phyloP scores from a whole-genome alignment of 176 grass and related monocot genomes.

The Hordeum marinum region DNA sequence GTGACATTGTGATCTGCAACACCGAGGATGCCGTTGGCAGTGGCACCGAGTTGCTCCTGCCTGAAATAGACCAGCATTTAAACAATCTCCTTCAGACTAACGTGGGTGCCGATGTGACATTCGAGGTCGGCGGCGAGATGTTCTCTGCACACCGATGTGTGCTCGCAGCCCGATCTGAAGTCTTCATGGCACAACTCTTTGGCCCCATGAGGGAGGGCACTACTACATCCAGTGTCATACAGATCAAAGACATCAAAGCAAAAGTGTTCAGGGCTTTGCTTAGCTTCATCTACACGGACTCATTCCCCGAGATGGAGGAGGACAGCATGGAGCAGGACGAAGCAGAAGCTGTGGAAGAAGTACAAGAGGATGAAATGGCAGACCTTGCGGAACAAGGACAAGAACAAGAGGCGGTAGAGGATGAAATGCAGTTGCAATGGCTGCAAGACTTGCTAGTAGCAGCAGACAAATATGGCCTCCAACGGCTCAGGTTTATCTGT shows the following conservation, averaged over 20 bases:
- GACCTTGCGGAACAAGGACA: no score
- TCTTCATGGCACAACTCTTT: neutral
- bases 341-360: neutral
- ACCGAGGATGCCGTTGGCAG: neutral
- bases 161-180: neutral
- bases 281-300: neutral
- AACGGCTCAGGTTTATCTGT: neutral
- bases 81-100: neutral
- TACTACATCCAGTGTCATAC: neutral
- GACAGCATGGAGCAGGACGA: neutral
- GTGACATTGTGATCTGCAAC: neutral
- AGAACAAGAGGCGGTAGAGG: no score
- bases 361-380: no score
- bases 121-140: neutral
- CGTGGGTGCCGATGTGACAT: neutral
- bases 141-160: neutral
- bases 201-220: neutral
- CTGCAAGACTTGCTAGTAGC: neutral
- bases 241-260: neutral
- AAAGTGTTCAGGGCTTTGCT: neutral
- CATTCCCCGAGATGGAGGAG: neutral
- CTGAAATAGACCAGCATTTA: neutral
- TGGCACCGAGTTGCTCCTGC: neutral
- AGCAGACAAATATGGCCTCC: neutral
- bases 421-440: no score